Evolutionary conservation across 371 early-diverging fungal genomes (phyloP), one percentile per base, ranked within the genome.

Genomic region (Rhizopus sp.): DNA sequence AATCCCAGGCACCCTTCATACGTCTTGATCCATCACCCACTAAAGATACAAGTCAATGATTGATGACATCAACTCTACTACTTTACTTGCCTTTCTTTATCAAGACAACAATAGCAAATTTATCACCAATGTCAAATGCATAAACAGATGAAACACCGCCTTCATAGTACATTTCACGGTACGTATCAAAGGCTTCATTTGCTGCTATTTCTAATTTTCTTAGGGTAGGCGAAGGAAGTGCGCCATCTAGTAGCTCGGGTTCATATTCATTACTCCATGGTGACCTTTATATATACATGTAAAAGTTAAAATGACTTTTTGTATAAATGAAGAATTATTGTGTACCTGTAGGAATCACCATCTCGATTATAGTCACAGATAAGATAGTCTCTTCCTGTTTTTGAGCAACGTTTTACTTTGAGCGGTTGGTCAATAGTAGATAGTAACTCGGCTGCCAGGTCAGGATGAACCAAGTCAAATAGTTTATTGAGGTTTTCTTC

Each of bases 241-340:
- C 83, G 12, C 90, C 94, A 64, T 94, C 96, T 7, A 80, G 69
- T 50, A 94, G 64, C 33, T 91, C 85, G 13, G 97, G 96, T 33
- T 94, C 91, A 71, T 93, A 98, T 66, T 94, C 90, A 69, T 95
- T 95, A 32, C 93, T 90, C 98, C 98, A 97, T 35, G 98, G 98
- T 7, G 97, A 97, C 58, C 93, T 92, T 64, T 39, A 12, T 46
- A 38, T 35, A 31, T n/a, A n/a, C n/a, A n/a, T 42, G 29, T 33
- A 31, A 47, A 17, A 50, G 12, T 17, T 34, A 46, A 7, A 7
- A 60, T 8, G 17, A 10, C 16, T 13, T 51, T 53, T 7, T 41
- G 3, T n/a, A 13, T 6, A 29, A 8, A 8, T 46, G 7, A 29
- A 8, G 13, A 39, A 2, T 23, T 34, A 33, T 29, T 29, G 7